Evolutionary conservation across 2,329 filamentous ascomycete genomes (phyloP), one percentile per base, ranked within the genome.

Genomic region (Amesomyces nigricolor): DNA sequence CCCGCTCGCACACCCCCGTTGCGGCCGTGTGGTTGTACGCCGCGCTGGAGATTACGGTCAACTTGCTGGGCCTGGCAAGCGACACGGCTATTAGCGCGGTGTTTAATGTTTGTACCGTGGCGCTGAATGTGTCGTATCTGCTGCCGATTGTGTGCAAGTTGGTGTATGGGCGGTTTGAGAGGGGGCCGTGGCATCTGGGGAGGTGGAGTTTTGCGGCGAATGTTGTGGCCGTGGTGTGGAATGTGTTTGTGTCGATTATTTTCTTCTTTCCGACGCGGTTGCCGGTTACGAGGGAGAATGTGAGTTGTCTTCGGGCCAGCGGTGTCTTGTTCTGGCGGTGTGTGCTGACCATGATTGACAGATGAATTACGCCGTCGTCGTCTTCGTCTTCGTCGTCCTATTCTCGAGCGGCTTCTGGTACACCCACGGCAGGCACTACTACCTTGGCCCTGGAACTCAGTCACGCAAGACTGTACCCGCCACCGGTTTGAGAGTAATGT

Each of bases 71-170:
- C 37, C 71, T 82, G 4, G 78, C 74, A 37, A 78, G 74, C 13
- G 77, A 77, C 57, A 73, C 73, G 13, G 74, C 76, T 40, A 78
- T 79, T 48, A 60, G 67, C 8, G 78, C 75, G 47, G 73, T 79
- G 17, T 80, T 80, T 68, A 78, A 77, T 61, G 70, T 79, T n/a
- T 78, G 74, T 59, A 75, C 77, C 32, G 78, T 78, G 45, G 74
- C 76, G 22, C 68, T 78, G 14, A 76, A 79, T 58, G 73, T 75
- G 70, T 73, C 70, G 43, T 81, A 80, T 66, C 72, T 74, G 63
- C 78, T 80, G 53, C 78, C 78, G 3, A 78, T 81, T 56, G 54
- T 71, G 47, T 79, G 75, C 68, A 79, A 79, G 66, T 62, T 79
- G 37, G 8, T 70, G 11, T 79, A 73, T 53, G 69, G 68, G 13